Evolutionary conservation across 2,329 filamentous ascomycete genomes (phyloP).

Genomic region (Scytalidium sp.): DNA sequence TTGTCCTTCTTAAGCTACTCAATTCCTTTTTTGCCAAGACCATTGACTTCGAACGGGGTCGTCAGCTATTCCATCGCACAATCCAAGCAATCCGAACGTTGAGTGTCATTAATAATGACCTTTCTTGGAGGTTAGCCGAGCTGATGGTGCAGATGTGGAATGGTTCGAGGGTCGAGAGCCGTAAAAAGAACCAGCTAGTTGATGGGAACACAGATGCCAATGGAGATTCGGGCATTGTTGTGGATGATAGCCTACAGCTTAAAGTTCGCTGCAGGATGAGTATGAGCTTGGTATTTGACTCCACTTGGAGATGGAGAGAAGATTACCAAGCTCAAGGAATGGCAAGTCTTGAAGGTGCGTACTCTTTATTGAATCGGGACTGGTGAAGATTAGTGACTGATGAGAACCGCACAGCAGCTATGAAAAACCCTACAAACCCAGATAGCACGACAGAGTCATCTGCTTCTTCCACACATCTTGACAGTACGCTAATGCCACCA

Average conservation of each 20-base stretch:
- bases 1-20: constrained; percentile 75
- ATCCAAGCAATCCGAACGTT: constrained; percentile 69
- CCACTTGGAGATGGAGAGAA: constrained; percentile 81
- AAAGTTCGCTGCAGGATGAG: constrained; percentile 82
- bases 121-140: constrained; percentile 76
- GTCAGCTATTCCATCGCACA: constrained; percentile 67
- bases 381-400: constrained; percentile 17
- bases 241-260: constrained; percentile 72
- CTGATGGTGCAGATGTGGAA: constrained; percentile 90
- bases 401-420: constrained; percentile 49
- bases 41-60: constrained; percentile 66
- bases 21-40: constrained; percentile 71
- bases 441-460: constrained; percentile 75
- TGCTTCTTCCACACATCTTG: constrained; percentile 63
- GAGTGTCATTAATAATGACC: constrained; percentile 73
- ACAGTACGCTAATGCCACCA: constrained; percentile 52
- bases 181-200: constrained; percentile 38
- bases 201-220: constrained; percentile 38
- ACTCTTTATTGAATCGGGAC: constrained; percentile 13
- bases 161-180: constrained; percentile 37
- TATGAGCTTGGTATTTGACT: constrained; percentile 82
- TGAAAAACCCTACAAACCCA: constrained; percentile 83
- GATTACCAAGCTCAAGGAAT: constrained; percentile 71
- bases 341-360: constrained; percentile 68
- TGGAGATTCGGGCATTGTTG: constrained; percentile 17